phyloP scores from a whole-genome alignment of 1,284 basidiomycete species.

The Ganoderma lucidum region DNA sequence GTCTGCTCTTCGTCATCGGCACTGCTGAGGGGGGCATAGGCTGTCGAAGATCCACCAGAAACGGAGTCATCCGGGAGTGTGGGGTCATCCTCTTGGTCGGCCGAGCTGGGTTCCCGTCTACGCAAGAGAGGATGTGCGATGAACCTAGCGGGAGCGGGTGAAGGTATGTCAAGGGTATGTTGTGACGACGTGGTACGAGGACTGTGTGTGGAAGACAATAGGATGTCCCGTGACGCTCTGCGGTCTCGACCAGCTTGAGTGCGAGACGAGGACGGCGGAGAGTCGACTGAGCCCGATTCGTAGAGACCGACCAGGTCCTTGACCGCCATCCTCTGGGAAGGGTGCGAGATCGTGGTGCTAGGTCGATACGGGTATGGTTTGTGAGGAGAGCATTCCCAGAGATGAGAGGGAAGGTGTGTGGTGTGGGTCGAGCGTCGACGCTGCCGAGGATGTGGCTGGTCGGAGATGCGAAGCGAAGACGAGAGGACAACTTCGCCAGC shows the following conservation, averaged over 20 bases:
- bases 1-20: background rate
- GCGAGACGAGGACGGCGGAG: slow-evolving; percentile 18
- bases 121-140: slow-evolving; percentile 36
- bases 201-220: background rate
- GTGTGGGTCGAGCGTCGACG: slow-evolving; percentile 9
- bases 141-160: slow-evolving; percentile 27
- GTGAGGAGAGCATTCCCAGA: slow-evolving; percentile 14
- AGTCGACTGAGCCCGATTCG: slow-evolving; percentile 31
- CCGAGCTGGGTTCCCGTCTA: slow-evolving; percentile 34
- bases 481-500: slow-evolving; percentile 15
- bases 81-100: slow-evolving; percentile 34
- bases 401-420: background rate
- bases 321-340: slow-evolving; percentile 38
- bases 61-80: slow-evolving; percentile 16
- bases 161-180: slow-evolving; percentile 5
- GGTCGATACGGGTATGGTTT: background rate
- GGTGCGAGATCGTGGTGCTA: background rate
- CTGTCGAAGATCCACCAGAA: slow-evolving; percentile 10
- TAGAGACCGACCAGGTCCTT: slow-evolving; percentile 42
- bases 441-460: background rate
- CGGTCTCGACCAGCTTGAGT: slow-evolving; percentile 10
- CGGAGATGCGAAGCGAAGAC: too few relatives aligned
- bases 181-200: background rate
- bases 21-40: slow-evolving; percentile 4
- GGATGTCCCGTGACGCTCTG: slow-evolving; percentile 10